phyloP scores from a whole-genome alignment of 805 yeast species.

The Cyberlindnera nakhonratchasimensis region DNA sequence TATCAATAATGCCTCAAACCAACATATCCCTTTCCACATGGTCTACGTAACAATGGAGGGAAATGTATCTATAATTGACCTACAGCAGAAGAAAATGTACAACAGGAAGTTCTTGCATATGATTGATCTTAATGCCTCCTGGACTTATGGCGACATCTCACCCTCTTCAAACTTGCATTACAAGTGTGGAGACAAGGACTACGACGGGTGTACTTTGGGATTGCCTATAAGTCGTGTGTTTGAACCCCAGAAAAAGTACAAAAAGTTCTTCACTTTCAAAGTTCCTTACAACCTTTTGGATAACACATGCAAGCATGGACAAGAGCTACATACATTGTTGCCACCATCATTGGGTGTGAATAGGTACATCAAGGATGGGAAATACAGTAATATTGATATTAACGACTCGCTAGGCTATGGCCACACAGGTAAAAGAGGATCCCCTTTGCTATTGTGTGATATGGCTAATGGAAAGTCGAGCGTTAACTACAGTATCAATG shows the following conservation, averaged over 20 bases:
- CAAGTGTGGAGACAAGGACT: conserved; percentile 39
- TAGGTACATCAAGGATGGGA: conserved; percentile 29
- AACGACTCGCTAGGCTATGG: conserved; percentile 44
- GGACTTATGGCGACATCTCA: conserved; percentile 49
- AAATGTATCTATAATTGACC: conserved; percentile 31
- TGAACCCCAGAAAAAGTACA: conserved; percentile 47
- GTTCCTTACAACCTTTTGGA: conserved; percentile 54
- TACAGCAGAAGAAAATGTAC: conserved; percentile 32
- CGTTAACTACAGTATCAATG: conserved; percentile 52
- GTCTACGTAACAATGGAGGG: conserved; percentile 52
- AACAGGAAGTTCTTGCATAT: conserved; percentile 51
- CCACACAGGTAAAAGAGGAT: conserved; percentile 45
- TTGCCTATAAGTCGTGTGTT: conserved; percentile 46
- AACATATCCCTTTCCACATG: conserved; percentile 57
- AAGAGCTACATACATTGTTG: conserved; percentile 34
- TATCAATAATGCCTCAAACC: conserved; percentile 44
- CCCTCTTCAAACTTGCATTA: conserved; percentile 49
- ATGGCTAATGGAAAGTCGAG: conserved; percentile 44
- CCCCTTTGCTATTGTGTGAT: conserved; percentile 52
- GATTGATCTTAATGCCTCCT: conserved; percentile 56
- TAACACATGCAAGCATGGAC: conserved; percentile 46
- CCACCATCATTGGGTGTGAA: conserved; percentile 43
- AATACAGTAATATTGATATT: conserved; percentile 31
- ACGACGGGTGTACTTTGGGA: conserved; percentile 48
- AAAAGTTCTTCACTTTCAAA: conserved; percentile 56